Evolutionary conservation across 1,284 basidiomycete species (phyloP), one percentile per base, ranked within the genome.

Genomic region (Sphaerobolus stellatus): DNA sequence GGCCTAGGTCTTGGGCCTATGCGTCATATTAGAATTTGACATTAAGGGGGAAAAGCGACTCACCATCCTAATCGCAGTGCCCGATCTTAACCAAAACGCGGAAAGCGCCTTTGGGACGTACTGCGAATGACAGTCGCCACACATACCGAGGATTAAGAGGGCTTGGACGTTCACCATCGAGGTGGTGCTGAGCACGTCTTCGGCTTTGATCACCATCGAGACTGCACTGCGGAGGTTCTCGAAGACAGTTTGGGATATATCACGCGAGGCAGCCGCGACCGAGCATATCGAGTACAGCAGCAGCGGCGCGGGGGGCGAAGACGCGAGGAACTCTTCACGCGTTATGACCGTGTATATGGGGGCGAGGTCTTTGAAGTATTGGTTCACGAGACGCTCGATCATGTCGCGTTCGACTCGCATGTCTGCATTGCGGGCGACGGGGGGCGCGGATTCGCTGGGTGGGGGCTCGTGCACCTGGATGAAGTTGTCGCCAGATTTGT

Each of bases 201-300:
- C 93, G 44, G 84, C 80, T 69, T 93, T 88, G 68, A 99, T 87
- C 40, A 95, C 79, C 51, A 78, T 82, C 66, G 95, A 94, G 62
- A 98, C 90, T 8, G 88, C 84, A 54, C 83, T 86, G 53, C 94
- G 83, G 31, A 98, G 84, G 7, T 86, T 84, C 63, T 93, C 87
- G 66, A 94, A 95, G 14, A 95, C 81, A 51, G 81, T 78, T 61
- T 90, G 86, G 0, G 94, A 89, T 4, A 92, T 87, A 52, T 92
- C 86, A 49, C 94, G 82, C 56, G 88, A 80, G 38, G 92, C 86
- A 11, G 94, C 92, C 4, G 94, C 90, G 22, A 96, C 84, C 33
- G 93, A 86, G 70, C 94, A 97, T 68, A 98, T 94, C 34, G 92
- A 86, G 70, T 98, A 97, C 24, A 98, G 81, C 57, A 98, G 72